Evolutionary conservation across 2,329 filamentous ascomycete species (phyloP), one percentile per base, ranked within the genome.

Genomic region (Trichoderma arundinaceum): DNA sequence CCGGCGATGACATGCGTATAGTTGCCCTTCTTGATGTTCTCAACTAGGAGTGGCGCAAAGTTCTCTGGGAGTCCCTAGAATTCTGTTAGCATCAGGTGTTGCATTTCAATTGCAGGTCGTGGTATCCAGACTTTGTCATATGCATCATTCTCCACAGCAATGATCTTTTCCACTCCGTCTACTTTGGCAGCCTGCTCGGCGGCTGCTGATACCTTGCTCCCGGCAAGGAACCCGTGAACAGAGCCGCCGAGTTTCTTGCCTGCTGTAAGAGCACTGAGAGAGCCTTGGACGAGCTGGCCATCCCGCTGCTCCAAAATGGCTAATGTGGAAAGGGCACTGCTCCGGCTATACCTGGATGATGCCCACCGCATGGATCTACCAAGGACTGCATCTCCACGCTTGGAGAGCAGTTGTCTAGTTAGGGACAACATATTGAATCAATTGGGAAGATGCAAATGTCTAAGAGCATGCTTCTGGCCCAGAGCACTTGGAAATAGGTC

Each of bases 11-110:
- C 86, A 76, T 99, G 95, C 68, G 94, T 96, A 78, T 93, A 98
- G 67, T 90, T 92, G 67, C 92, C 94, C 77, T 95, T 95, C 82
- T 96, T 96, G 79, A 98, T 94, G 79, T 98, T 99, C 78, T 98
- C 94, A 59, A 93, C 91, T 46, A 99, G 84, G 53, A 99, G 83
- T 64, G 93, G 91, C n/a, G 94, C 95, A 75, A 87, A 98, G 83
- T 92, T 97, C 81, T 99, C 95, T 60, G 95, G 89, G 1, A 99
- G 86, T 57, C 93, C 92, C 92, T 93, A 70, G 1, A 2, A 22
- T 4, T 2, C 17, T 33, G 60, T 64, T 22, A 65, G 39, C 41
- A 68, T 35, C 32, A 12, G 39, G 12, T 10, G 17, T 41, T 41
- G 19, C 17, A 33, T 28, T 22, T 41, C 15, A 33, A 32, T 28